These are phyloP conservation scores for Protomyces pachydermus DNA, from an alignment of 1,139 yeast species.

Conservation along the genomic window DNA sequence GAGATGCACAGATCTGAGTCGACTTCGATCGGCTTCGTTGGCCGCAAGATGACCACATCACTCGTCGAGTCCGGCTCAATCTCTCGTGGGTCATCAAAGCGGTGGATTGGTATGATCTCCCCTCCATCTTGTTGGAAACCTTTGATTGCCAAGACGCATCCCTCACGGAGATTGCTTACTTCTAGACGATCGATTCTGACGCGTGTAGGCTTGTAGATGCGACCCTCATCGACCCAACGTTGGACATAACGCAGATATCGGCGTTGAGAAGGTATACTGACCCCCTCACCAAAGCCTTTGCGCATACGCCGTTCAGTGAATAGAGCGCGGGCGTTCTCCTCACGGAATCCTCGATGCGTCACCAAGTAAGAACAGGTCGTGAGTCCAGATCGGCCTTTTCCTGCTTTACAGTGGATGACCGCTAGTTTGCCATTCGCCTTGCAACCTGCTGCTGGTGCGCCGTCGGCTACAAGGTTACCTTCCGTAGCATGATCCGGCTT, in stretches of 20 bases:
- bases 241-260: conserved; percentile 62
- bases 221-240: conserved; percentile 37
- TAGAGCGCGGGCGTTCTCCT: conserved; percentile 47
- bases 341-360: conserved; percentile 42
- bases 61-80: neutral
- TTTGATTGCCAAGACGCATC: conserved; percentile 35
- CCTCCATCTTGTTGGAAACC: conserved; percentile 34
- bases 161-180: conserved; percentile 36
- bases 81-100: conserved; percentile 28
- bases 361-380: conserved; percentile 67
- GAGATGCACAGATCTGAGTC: conserved; percentile 32
- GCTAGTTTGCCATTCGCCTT: conserved; percentile 47
- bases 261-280: conserved; percentile 65
- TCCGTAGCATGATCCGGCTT: neutral
- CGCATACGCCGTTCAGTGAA: conserved; percentile 62
- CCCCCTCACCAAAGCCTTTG: conserved; percentile 56
- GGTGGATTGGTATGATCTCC: conserved; percentile 32
- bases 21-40: conserved; percentile 28
- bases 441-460: neutral
- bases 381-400: conserved; percentile 87
- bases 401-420: conserved; percentile 81
- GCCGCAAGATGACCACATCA: conserved; percentile 10
- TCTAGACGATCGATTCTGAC: conserved; percentile 36
- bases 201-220: conserved; percentile 32
- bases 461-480: conserved; percentile 12